These are phyloP conservation scores for Paecilomyces sp. DNA, from an alignment of 2,329 filamentous ascomycete genomes.

Conservation along the genomic window DNA sequence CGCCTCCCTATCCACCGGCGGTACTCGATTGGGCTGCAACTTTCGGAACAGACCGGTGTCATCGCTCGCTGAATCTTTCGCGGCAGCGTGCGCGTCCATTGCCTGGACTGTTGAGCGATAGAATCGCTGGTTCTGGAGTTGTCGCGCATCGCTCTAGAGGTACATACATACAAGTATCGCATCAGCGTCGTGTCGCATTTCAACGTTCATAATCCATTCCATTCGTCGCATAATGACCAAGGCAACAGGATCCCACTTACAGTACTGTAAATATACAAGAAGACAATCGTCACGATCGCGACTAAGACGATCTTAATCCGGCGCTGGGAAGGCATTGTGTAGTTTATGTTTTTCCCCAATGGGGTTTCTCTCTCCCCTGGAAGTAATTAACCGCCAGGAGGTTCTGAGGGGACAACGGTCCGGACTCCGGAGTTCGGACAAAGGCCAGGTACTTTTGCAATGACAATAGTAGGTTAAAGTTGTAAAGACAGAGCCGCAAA, in stretches of 20 bases:
- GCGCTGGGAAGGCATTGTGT: conserved; percentile 60
- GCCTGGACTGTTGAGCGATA: conserved; percentile 50
- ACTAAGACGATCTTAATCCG: conserved; percentile 62
- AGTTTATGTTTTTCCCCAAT: background rate
- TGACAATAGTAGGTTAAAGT: background rate
- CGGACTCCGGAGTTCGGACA: background rate
- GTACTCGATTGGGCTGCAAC: conserved; percentile 62
- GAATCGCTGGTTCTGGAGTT: conserved; percentile 40
- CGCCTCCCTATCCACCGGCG: conserved; percentile 59
- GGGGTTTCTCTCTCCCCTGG: background rate
- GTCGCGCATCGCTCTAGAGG: conserved; percentile 27
- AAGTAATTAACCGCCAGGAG: background rate
- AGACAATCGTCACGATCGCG: conserved; percentile 55
- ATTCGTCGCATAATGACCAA: background rate
- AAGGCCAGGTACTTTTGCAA: background rate
- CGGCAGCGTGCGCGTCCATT: conserved; percentile 42
- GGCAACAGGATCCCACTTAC: conserved; percentile 33
- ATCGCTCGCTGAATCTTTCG: conserved; percentile 42
- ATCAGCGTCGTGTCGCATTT: background rate
- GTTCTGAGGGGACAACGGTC: background rate
- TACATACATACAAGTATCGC: background rate
- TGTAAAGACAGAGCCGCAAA: background rate
- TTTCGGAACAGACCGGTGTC: conserved; percentile 58
- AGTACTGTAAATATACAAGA: conserved; percentile 68
- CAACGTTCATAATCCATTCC: background rate